Conservation (phyloP, 116 monocot genomes). For the Phalaenopsis hybrid region DNA sequence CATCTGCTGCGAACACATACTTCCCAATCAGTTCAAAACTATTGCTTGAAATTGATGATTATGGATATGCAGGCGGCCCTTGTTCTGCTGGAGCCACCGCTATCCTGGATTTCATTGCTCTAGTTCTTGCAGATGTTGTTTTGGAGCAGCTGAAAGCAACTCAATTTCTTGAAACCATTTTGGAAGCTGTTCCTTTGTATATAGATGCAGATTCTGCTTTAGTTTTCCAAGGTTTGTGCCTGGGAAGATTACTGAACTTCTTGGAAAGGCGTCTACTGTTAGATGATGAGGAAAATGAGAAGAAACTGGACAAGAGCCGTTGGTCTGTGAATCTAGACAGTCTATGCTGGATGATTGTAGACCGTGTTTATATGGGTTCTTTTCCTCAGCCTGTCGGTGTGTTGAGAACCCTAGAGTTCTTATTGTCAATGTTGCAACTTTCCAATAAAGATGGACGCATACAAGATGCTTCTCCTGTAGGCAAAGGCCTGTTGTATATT, state of each 20-base stretch:
- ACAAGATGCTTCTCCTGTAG: constrained; percentile 72
- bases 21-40: constrained; percentile 58
- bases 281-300: constrained; percentile 95
- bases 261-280: constrained; percentile 82
- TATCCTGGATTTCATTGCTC: constrained; percentile 84
- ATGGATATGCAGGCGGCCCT: constrained; percentile 83
- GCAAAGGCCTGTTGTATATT: constrained; percentile 87
- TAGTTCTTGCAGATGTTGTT: constrained; percentile 86
- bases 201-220: constrained; percentile 69
- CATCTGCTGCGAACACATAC: constrained; percentile 33
- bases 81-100: constrained; percentile 93
- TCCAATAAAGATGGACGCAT: constrained; percentile 93
- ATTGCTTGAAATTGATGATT: constrained; percentile 84
- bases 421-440: constrained; percentile 93
- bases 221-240: constrained; percentile 91
- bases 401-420: constrained; percentile 76
- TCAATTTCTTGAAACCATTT: constrained; percentile 63
- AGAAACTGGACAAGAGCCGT: constrained; percentile 83
- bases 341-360: constrained; percentile 83
- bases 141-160: constrained; percentile 79
- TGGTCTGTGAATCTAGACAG: constrained; percentile 92
- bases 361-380: constrained; percentile 95
- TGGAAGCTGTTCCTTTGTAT: constrained; percentile 78
- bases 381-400: constrained; percentile 79
- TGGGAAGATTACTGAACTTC: constrained; percentile 94